phyloP scores from a whole-genome alignment of 2,329 filamentous ascomycete species.

The Hypoxylon sp. region DNA sequence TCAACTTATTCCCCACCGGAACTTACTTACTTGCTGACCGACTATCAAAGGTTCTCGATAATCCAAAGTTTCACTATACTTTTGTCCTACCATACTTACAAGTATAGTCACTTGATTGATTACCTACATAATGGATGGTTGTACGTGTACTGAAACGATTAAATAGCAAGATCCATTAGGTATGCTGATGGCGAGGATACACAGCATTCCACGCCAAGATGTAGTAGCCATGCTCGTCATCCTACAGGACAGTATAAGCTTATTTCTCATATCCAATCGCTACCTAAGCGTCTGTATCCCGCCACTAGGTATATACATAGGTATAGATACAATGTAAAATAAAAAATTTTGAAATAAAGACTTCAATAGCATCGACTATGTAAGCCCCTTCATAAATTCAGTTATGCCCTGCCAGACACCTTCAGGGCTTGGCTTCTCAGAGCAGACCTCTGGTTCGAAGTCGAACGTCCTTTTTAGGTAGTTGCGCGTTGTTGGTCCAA shows the following conservation, averaged over 20 bases:
- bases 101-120: neutral
- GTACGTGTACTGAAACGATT: neutral
- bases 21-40: constrained; percentile 16
- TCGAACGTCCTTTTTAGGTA: constrained; percentile 76
- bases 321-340: constrained; percentile 1
- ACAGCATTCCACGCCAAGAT: constrained; percentile 18
- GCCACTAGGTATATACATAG: constrained; percentile 4
- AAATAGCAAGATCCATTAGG: too few relatives aligned
- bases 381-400: constrained; percentile 38
- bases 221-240: constrained; percentile 2
- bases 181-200: constrained; percentile 16
- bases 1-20: constrained; percentile 19
- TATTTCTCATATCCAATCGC: neutral
- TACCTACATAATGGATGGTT: neutral
- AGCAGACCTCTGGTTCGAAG: constrained; percentile 83
- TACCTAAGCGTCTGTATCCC: neutral
- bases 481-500: constrained; percentile 91
- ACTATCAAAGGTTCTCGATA: constrained; percentile 2
- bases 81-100: neutral
- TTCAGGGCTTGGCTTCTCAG: constrained; percentile 84
- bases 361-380: constrained; percentile 8
- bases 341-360: neutral
- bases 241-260: neutral
- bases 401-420: constrained; percentile 80
- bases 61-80: neutral